Percentiles rank a stretch among this genome's conserved stretches.
These are phyloP conservation scores for Fusarium nanum DNA, from an alignment of 2,329 filamentous ascomycete genomes.

Conservation along the genomic window DNA sequence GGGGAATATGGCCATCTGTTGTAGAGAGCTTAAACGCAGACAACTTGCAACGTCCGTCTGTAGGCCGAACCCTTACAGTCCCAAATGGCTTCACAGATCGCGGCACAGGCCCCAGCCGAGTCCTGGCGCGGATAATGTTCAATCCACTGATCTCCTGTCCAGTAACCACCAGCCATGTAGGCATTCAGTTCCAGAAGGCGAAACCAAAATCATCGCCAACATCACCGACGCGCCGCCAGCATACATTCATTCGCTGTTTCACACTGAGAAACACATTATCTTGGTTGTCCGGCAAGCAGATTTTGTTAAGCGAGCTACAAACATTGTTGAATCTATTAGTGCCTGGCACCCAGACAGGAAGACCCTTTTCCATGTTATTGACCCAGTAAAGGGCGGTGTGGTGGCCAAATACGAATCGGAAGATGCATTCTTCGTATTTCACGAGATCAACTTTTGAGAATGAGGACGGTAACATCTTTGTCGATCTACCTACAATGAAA, in stretches of 20 bases:
- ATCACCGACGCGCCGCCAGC: conserved; percentile 23
- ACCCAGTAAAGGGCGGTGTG: conserved; percentile 3
- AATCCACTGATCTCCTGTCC: neutral
- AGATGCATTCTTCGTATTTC: conserved; percentile 18
- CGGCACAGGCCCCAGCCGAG: conserved; percentile 1
- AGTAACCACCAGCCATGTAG: conserved; percentile 3
- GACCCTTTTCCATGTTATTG: conserved; percentile 17
- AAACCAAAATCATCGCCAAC: conserved; percentile 14
- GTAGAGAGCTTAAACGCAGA: neutral
- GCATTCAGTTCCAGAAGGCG: neutral
- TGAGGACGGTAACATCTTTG: conserved; percentile 10
- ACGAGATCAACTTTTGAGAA: conserved; percentile 22
- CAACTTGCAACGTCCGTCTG: conserved; percentile 6
- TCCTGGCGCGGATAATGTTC: neutral
- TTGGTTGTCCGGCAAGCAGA: conserved; percentile 27
- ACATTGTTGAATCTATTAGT: conserved; percentile 5
- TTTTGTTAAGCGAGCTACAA: neutral
- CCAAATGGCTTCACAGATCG: neutral
- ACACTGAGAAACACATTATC: conserved; percentile 11
- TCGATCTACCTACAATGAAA: conserved; percentile 10
- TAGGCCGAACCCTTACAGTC: conserved; percentile 16
- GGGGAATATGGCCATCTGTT: too few species aligned
- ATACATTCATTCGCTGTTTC: conserved; percentile 17
- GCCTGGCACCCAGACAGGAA: conserved; percentile 6
- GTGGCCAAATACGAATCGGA: conserved; percentile 11